Evolutionary conservation across 371 early-diverging fungal genomes (phyloP), one percentile per base, ranked within the genome.

Genomic region (Mucor indicus): DNA sequence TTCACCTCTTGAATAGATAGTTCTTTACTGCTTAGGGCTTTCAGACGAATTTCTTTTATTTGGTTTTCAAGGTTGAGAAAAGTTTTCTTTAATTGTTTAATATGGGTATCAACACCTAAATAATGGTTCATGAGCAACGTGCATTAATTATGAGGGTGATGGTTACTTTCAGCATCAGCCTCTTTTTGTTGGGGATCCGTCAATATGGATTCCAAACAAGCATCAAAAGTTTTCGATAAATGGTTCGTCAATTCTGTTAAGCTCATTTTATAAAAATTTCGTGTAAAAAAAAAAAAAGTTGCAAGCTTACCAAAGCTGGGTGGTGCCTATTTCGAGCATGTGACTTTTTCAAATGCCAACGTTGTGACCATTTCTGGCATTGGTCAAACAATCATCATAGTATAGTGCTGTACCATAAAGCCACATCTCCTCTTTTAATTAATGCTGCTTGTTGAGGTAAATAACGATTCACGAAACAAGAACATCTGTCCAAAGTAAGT

Each of bases 121-220:
- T n/a, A 6, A 29, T 29, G 30, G 30, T 12, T 8, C 30, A 12
- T 29, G 12, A 29, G n/a, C n/a, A n/a, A n/a, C n/a, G n/a, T n/a
- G n/a, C n/a, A n/a, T 7, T 27, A 27, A 27, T 7, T 27, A 27
- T 5, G 11, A 7, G 11, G 11, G 29, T 11, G 5, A 7, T 27
- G 5, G 5, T 5, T 50, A 50, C 50, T 30, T 25, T 50, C 39
- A 5, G 50, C 16, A 39, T 19, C 48, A 15, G 48, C 58, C 27
- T 49, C 50, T 46, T 55, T 50, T 22, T 30, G 24, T 24, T 55
- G 63, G 8, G 67, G 53, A 16, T 63, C 64, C 20, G 46, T 40
- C 9, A 70, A 45, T 13, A 70, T 59, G 1, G 35, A 36, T n/a
- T 61, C 71, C n/a, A 70, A 29, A 27, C 67, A 64, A 10, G 47